These are phyloP conservation scores for Beauveria rudraprayagi DNA, from an alignment of 2,329 filamentous ascomycete genomes.

Conservation along the genomic window DNA sequence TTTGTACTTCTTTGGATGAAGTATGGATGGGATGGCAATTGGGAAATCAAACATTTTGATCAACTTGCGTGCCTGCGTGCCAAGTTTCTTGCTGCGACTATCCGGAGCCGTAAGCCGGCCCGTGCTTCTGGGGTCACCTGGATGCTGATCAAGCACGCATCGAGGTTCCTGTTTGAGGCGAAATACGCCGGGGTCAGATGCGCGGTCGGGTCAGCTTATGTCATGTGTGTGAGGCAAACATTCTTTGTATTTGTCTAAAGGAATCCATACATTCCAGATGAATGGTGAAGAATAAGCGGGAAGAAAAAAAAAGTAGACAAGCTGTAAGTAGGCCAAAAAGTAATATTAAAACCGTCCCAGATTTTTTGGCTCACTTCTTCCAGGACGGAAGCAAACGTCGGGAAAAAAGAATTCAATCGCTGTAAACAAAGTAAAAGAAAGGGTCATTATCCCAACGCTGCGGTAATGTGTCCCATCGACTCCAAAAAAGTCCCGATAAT, in stretches of 20 bases:
- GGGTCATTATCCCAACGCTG: background rate
- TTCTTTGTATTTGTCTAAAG: background rate
- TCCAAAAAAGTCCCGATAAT: background rate
- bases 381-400: background rate
- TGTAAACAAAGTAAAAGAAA: background rate
- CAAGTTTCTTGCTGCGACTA: background rate
- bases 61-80: background rate
- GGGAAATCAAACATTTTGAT: background rate
- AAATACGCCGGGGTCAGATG: too few species aligned
- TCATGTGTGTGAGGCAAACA: background rate
- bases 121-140: background rate
- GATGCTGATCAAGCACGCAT: background rate
- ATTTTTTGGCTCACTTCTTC: background rate
- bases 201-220: background rate
- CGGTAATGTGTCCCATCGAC: conserved; percentile 4
- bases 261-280: conserved; percentile 7
- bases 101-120: background rate
- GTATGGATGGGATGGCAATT: too few species aligned
- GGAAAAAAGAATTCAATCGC: background rate
- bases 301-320: background rate
- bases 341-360: background rate
- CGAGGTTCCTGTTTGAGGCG: background rate
- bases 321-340: background rate
- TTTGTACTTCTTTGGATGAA: background rate
- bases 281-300: background rate